phyloP scores from a whole-genome alignment of 257 asterid species.

The Fraxinus cuspidata region DNA sequence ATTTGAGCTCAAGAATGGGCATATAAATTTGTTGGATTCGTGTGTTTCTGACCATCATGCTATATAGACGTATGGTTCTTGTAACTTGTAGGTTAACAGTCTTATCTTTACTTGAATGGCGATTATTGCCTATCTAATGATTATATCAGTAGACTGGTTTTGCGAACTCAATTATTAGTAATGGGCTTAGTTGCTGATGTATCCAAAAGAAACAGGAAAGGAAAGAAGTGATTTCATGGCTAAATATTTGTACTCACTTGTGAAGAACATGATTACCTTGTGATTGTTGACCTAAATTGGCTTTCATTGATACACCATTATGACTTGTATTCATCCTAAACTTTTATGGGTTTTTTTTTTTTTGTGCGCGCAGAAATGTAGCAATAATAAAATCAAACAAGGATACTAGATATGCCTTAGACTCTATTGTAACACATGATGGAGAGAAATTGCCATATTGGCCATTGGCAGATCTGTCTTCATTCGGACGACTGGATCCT shows the following conservation, averaged over 20 bases:
- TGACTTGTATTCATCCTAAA: background rate
- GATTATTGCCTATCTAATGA: background rate
- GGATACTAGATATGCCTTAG: constrained; percentile 74
- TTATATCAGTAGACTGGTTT: background rate
- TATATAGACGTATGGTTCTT: background rate
- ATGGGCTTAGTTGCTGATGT: background rate
- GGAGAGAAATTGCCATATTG: constrained; percentile 83
- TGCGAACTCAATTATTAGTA: background rate
- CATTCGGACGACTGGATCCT: constrained; percentile 60
- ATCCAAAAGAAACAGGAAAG: background rate
- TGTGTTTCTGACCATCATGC: constrained; percentile 4
- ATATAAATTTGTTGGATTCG: constrained; percentile 13
- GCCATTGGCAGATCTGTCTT: constrained; percentile 72
- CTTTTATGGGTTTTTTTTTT: background rate
- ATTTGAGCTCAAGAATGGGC: background rate
- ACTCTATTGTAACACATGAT: constrained; percentile 83
- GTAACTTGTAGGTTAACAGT: background rate
- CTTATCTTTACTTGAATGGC: constrained; percentile 10
- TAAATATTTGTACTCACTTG: background rate
- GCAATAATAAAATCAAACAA: constrained; percentile 79
- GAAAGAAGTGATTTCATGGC: background rate
- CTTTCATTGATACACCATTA: background rate
- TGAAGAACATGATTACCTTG: background rate
- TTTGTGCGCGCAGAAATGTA: constrained; percentile 64
- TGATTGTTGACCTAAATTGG: background rate